phyloP scores from a whole-genome alignment of 2,329 filamentous ascomycete species.

The Trichophyton benhamiae region DNA sequence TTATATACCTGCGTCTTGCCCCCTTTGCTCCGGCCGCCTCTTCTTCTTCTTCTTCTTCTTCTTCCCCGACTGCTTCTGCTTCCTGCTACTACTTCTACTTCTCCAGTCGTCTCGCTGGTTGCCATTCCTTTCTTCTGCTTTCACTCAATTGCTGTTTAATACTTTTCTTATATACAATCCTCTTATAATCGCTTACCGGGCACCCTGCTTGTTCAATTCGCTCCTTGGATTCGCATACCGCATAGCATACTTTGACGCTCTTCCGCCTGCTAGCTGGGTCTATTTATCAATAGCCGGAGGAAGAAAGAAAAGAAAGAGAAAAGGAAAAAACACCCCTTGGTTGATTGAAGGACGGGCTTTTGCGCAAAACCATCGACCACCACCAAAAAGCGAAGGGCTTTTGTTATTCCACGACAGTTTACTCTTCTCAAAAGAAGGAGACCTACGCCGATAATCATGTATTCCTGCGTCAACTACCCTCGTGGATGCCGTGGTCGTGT shows the following conservation, averaged over 20 bases:
- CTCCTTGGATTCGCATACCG: not conserved
- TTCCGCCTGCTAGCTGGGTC: not conserved
- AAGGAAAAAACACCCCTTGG: too few relatives aligned
- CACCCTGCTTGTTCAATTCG: not conserved
- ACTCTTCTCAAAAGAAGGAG: not conserved
- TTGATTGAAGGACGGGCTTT: not conserved
- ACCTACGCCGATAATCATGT: slow-evolving; percentile 24
- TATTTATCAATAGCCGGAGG: not conserved
- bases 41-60: not conserved
- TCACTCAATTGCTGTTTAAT: not conserved
- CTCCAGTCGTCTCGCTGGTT: not conserved
- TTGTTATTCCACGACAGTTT: not conserved
- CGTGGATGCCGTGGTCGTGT: slow-evolving; percentile 37
- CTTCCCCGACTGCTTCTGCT: not conserved
- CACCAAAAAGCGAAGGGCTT: not conserved
- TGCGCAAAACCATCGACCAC: not conserved
- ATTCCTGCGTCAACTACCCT: slow-evolving; percentile 37
- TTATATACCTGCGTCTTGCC: not conserved
- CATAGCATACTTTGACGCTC: not conserved
- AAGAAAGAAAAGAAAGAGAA: not conserved
- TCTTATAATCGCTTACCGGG: not conserved
- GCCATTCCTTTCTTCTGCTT: slow-evolving; percentile 2
- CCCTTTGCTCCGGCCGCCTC: not conserved
- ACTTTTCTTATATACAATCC: not conserved
- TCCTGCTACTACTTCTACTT: not conserved